A percentile compares a stretch with the other conserved stretches of the same genome.
Conservation (phyloP, 768 basidiomycete species). For the Rhizopogon vesiculosus region DNA sequence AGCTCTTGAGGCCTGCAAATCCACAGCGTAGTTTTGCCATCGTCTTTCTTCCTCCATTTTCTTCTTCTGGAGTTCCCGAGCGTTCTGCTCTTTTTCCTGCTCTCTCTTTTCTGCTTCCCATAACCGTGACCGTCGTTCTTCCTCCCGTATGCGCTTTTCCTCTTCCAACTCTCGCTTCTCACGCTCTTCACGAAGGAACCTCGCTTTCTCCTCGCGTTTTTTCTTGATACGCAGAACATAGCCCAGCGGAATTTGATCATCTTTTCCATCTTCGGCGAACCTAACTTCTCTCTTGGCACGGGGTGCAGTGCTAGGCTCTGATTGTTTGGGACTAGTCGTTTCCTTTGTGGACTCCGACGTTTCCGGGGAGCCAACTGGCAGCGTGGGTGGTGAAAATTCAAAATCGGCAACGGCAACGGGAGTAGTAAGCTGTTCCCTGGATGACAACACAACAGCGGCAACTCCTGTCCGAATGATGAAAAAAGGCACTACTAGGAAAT, state of each 20-base stretch:
- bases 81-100: conserved; percentile 48
- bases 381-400: neutral
- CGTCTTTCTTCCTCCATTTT: conserved; percentile 50
- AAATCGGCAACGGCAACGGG: neutral
- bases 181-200: conserved; percentile 57
- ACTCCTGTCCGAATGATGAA: conserved; percentile 1
- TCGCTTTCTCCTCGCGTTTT: conserved; percentile 69
- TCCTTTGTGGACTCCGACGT: conserved; percentile 1
- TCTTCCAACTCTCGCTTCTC: conserved; percentile 48
- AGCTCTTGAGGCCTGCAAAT: conserved; percentile 54
- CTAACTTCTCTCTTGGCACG: conserved; percentile 49
- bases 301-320: conserved; percentile 3
- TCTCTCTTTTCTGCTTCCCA: conserved; percentile 42
- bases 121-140: conserved; percentile 32
- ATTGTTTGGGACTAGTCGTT: neutral
- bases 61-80: conserved; percentile 26
- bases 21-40: conserved; percentile 48
- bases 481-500: neutral
- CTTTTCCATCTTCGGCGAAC: conserved; percentile 58
- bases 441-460: conserved; percentile 1
- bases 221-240: conserved; percentile 70
- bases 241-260: conserved; percentile 64
- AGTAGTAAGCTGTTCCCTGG: neutral
- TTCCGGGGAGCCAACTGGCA: neutral
- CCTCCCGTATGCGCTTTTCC: conserved; percentile 39